phyloP scores from a whole-genome alignment of 768 basidiomycete species.

The Mycena maculata region DNA sequence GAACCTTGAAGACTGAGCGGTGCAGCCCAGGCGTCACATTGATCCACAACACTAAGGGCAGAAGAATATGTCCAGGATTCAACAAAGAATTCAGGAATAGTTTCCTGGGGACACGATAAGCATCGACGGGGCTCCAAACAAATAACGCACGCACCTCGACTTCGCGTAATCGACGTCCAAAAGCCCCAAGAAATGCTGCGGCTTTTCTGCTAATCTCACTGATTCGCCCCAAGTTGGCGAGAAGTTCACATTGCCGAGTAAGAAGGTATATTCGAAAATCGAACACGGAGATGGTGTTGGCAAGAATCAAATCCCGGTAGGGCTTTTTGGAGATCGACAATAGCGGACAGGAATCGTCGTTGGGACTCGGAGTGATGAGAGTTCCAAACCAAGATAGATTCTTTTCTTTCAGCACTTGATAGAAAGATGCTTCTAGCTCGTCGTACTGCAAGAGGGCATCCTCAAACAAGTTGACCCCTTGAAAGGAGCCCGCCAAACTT shows the following conservation, averaged over 20 bases:
- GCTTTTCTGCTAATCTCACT: conserved; percentile 80
- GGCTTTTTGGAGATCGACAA: conserved; percentile 85
- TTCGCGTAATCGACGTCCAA: conserved; percentile 81
- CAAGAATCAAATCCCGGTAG: conserved; percentile 89
- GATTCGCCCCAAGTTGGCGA: conserved; percentile 75
- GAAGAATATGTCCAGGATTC: conserved; percentile 96
- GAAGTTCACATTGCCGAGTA: conserved; percentile 82
- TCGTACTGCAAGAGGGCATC: conserved; percentile 92
- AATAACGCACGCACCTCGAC: conserved; percentile 65
- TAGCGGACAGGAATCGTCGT: conserved; percentile 85
- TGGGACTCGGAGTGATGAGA: conserved; percentile 73
- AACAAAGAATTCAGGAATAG: conserved; percentile 77
- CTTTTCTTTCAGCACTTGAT: conserved; percentile 77
- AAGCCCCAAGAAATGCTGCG: conserved; percentile 77
- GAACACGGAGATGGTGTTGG: conserved; percentile 92
- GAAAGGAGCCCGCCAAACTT: conserved; percentile 91
- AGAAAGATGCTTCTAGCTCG: conserved; percentile 90
- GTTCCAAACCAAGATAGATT: conserved; percentile 94
- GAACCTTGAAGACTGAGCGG: conserved; percentile 59
- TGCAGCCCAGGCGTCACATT: conserved; percentile 80
- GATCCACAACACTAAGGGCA: conserved; percentile 83
- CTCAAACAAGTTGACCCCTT: conserved; percentile 89
- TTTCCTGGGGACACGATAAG: conserved; percentile 48
- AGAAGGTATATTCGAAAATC: conserved; percentile 94
- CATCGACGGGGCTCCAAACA: not conserved